Evolutionary conservation across 805 yeast genomes (phyloP).

Genomic region (Debaryomyces tyrocola): DNA sequence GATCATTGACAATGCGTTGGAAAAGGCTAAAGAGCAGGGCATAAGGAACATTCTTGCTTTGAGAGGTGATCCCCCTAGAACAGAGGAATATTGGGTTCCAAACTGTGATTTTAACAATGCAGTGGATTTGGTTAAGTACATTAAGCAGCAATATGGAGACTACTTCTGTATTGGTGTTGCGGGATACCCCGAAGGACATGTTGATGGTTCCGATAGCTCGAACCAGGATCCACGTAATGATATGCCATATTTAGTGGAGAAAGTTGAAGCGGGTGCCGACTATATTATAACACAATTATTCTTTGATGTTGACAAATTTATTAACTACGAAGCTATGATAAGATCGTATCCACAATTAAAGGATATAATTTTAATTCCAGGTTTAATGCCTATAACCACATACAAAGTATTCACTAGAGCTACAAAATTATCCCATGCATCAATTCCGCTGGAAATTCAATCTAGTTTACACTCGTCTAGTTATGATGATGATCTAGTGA

Average conservation of each 20-base stretch:
- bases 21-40: slow-evolving; percentile 70
- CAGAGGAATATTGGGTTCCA: slow-evolving; percentile 59
- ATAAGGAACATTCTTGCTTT: slow-evolving; percentile 87
- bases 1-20: slow-evolving; percentile 77
- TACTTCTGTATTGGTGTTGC: slow-evolving; percentile 95
- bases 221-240: slow-evolving; percentile 69
- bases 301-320: slow-evolving; percentile 79
- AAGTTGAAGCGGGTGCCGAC: slow-evolving; percentile 92
- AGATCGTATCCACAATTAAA: slow-evolving; percentile 41
- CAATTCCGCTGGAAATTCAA: slow-evolving; percentile 61
- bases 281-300: slow-evolving; percentile 90
- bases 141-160: slow-evolving; percentile 67
- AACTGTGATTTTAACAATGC: slow-evolving; percentile 70
- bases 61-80: slow-evolving; percentile 94
- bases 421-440: slow-evolving; percentile 83
- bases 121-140: slow-evolving; percentile 81
- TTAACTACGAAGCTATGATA: slow-evolving; percentile 59
- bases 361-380: slow-evolving; percentile 71
- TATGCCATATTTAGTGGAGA: slow-evolving; percentile 76
- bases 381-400: slow-evolving; percentile 89
- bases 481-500: slow-evolving; percentile 73
- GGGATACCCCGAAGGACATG: slow-evolving; percentile 97
- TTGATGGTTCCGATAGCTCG: slow-evolving; percentile 72
- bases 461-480: slow-evolving; percentile 56
- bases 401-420: slow-evolving; percentile 82